A percentile compares a stretch with the other conserved stretches of the same genome.
phyloP scores from a whole-genome alignment of 2,329 filamentous ascomycete genomes.

The Scytalidium lignicola region DNA sequence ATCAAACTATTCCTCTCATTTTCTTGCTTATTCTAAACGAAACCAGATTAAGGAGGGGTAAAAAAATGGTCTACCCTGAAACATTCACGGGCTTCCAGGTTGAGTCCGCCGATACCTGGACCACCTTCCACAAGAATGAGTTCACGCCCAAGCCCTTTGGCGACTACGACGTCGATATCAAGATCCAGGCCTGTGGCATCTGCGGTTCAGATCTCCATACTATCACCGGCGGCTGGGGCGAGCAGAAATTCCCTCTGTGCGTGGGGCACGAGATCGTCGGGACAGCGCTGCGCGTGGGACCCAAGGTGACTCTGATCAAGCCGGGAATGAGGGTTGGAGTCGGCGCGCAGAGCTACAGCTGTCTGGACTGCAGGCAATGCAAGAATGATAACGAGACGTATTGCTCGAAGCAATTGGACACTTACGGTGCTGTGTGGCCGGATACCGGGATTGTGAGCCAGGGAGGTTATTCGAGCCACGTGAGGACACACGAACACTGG shows the following conservation, averaged over 20 bases:
- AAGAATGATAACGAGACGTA: conserved; percentile 52
- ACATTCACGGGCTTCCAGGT: conserved; percentile 59
- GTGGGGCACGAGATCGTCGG: conserved; percentile 64
- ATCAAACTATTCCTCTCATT: background rate
- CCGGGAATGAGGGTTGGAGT: conserved; percentile 50
- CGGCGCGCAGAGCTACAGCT: conserved; percentile 49
- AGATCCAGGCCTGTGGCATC: conserved; percentile 76
- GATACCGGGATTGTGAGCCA: conserved; percentile 56
- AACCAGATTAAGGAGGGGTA: too few relatives aligned
- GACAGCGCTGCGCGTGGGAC: conserved; percentile 60
- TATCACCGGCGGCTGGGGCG: conserved; percentile 54
- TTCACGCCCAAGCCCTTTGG: conserved; percentile 83
- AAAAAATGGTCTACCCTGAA: conserved; percentile 42
- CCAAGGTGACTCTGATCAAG: conserved; percentile 54
- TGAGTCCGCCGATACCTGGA: conserved; percentile 24
- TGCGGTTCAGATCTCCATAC: conserved; percentile 71
- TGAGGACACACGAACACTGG: conserved; percentile 73
- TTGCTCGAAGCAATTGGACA: conserved; percentile 44
- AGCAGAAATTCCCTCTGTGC: conserved; percentile 44
- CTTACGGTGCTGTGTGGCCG: conserved; percentile 45
- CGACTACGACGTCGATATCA: conserved; percentile 81
- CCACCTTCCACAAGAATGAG: conserved; percentile 37
- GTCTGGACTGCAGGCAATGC: conserved; percentile 49
- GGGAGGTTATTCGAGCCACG: conserved; percentile 63
- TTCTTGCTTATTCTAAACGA: background rate